These are phyloP conservation scores for Cystobasidium slooffiae DNA, from an alignment of 1,284 basidiomycete species.

Conservation along the genomic window DNA sequence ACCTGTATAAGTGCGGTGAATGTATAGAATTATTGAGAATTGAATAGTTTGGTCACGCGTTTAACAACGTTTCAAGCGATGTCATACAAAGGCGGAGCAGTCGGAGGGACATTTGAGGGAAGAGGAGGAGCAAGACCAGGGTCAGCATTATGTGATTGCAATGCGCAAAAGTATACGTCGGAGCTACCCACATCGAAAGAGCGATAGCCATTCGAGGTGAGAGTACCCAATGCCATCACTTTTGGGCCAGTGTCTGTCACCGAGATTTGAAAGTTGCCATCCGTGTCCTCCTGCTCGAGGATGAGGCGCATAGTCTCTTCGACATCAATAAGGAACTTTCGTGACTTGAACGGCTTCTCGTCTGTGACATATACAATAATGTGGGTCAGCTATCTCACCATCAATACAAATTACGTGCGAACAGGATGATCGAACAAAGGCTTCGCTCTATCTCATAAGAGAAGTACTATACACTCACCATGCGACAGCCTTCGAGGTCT, in stretches of 20 bases:
- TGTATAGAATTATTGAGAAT: slow-evolving; percentile 3
- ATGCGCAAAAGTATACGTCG: not conserved
- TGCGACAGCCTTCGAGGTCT: slow-evolving; percentile 80
- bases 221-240: slow-evolving; percentile 91
- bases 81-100: not conserved
- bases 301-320: slow-evolving; percentile 96
- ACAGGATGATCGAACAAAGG: slow-evolving; percentile 6
- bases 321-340: slow-evolving; percentile 96
- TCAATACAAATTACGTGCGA: not conserved
- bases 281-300: slow-evolving; percentile 96
- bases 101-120: not conserved
- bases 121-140: not conserved
- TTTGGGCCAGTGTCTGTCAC: slow-evolving; percentile 97
- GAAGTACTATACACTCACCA: slow-evolving; percentile 56
- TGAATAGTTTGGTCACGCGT: not conserved
- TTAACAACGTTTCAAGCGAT: not conserved
- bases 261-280: slow-evolving; percentile 90
- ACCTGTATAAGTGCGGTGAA: slow-evolving; percentile 59
- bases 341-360: slow-evolving; percentile 60
- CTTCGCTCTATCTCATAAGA: not conserved
- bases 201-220: slow-evolving; percentile 96
- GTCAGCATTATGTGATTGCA: not conserved
- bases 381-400: not conserved
- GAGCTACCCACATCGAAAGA: slow-evolving; percentile 79
- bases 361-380: slow-evolving; percentile 53